Evolutionary conservation across 805 yeast genomes (phyloP).

Genomic region (Isabelozyma gotoi): DNA sequence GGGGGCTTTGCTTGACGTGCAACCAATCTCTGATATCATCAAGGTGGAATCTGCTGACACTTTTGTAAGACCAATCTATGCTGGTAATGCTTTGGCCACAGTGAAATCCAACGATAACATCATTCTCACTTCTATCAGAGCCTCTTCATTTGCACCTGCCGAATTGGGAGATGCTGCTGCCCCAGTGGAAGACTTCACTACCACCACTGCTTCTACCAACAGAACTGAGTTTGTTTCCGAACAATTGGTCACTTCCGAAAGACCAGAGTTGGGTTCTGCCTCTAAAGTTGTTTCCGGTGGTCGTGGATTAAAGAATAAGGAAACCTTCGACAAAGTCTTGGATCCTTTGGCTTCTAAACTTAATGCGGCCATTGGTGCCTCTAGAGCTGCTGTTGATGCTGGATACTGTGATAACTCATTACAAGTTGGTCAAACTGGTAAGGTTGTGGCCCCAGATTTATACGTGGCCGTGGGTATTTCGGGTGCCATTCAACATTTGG

Average conservation of each 20-base stretch:
- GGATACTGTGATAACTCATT: conserved; percentile 95
- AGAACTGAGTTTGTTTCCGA: conserved; percentile 71
- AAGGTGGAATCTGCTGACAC: conserved; percentile 65
- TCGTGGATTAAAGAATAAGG: conserved; percentile 88
- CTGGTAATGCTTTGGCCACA: conserved; percentile 90
- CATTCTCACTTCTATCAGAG: conserved; percentile 74
- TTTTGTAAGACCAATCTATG: conserved; percentile 91
- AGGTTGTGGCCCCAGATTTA: conserved; percentile 93
- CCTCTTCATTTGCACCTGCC: conserved; percentile 65
- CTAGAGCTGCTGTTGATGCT: conserved; percentile 96
- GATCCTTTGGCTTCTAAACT: conserved; percentile 82
- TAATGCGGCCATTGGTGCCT: conserved; percentile 94
- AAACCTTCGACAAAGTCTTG: conserved; percentile 72
- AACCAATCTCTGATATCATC: conserved; percentile 83
- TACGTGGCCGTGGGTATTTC: conserved; percentile 93
- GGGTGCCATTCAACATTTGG: conserved; percentile 97
- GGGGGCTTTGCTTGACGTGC: conserved; percentile 81
- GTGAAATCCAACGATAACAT: conserved; percentile 67
- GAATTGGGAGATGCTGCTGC: conserved; percentile 36
- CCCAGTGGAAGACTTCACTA: conserved; percentile 49
- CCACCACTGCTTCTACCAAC: conserved; percentile 33
- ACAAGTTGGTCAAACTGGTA: conserved; percentile 98
- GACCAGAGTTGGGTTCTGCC: conserved; percentile 91
- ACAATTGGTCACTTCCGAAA: conserved; percentile 69
- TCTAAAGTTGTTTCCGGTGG: conserved; percentile 86